A percentile compares a stretch with the other conserved stretches of the same genome.
Conservation (phyloP, 305 asterid genomes). For the Rubia tinctorum region DNA sequence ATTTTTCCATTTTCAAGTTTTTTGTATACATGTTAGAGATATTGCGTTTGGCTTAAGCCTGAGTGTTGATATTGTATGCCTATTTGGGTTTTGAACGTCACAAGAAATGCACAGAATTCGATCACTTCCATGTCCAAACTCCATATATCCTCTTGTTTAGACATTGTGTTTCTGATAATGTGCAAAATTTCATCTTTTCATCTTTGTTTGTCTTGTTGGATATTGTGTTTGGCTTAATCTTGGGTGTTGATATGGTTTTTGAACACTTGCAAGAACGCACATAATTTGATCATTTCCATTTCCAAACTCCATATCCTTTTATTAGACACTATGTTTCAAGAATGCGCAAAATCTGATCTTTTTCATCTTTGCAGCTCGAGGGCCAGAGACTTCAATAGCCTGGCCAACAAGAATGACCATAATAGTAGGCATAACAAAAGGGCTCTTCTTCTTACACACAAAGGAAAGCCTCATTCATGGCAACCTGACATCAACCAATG, state of each 20-base stretch:
- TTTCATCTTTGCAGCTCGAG: slow-evolving; percentile 55
- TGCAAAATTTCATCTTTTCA: too few species aligned
- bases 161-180: too few species aligned
- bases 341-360: too few species aligned
- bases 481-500: slow-evolving; percentile 43
- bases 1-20: neutral
- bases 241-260: neutral
- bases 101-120: neutral
- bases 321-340: too few species aligned
- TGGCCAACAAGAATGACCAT: slow-evolving; percentile 78
- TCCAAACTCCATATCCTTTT: too few species aligned
- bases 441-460: slow-evolving; percentile 58
- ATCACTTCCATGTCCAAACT: too few species aligned
- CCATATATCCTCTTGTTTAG: too few species aligned
- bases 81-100: too few species aligned
- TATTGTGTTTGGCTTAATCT: neutral
- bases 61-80: too few species aligned
- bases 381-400: slow-evolving; percentile 68
- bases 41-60: neutral
- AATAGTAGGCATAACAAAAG: slow-evolving; percentile 64
- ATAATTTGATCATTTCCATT: neutral
- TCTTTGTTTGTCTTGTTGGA: too few species aligned
- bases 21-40: too few species aligned
- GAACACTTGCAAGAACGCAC: neutral
- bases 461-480: slow-evolving; percentile 66